Evolutionary conservation across 176 grass and related monocot genomes (phyloP), one percentile per base, ranked within the genome.

Genomic region (Zoysia japonica): DNA sequence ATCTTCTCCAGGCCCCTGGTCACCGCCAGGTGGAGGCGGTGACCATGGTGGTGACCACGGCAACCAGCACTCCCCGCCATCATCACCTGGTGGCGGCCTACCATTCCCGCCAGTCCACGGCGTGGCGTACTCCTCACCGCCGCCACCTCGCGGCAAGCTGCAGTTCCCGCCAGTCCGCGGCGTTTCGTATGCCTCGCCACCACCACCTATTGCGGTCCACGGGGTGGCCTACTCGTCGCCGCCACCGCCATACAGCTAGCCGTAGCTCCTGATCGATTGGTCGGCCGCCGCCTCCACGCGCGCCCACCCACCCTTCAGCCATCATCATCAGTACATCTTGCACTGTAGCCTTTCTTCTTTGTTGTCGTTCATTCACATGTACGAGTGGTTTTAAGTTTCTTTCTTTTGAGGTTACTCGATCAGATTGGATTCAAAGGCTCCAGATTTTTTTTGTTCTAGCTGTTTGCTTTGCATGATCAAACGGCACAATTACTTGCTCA

Each of bases 91-190:
- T 41, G 19, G 70, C 1, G 68, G 54, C 17, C 40, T 59, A 1
- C 77, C 77, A 6, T 68, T 90, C 70, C 91, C 91, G 5, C 91
- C 91, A 0, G 91, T 93, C 6, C 79, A 90, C 83, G 82, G 91
- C 62, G 47, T 93, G 84, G 38, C 91, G 1, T 93, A 93, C 79
- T 65, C 85, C 16, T 93, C 91, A 8, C 88, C 87, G 3, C 86
- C 85, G 1, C 60, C 73, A 38, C 76, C 68, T 3, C 14, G 28
- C 5, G 61, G 49, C 28, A 66, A 68, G 37, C 75, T 69, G 47
- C 83, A 80, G 3, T 79, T 90, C 77, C 56, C 76, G 10, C 82
- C 83, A 0, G 83, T 90, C 0, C 47, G 78, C 11, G 81, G 85
- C 52, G 43, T 80, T 61, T 5, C 86, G 2, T 88, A 88, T 84